Percentiles rank a stretch among this genome's conserved stretches.
These are phyloP conservation scores for Neurospora sp. DNA, from an alignment of 495 filamentous ascomycete species.

Conservation along the genomic window DNA sequence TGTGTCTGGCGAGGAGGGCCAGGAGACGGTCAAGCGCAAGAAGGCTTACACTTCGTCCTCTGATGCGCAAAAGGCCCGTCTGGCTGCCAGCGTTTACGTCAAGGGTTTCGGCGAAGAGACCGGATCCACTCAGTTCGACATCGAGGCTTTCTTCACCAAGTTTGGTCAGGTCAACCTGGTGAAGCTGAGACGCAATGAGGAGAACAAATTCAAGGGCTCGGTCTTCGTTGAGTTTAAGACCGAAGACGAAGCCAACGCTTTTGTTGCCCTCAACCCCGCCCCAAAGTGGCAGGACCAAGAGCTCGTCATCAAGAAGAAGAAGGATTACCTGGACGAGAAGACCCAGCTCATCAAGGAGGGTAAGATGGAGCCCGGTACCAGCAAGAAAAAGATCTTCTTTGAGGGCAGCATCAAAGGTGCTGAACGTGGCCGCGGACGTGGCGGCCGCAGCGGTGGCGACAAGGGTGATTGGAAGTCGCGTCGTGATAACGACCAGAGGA, in stretches of 20 bases:
- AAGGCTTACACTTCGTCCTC: slow-evolving; percentile 38
- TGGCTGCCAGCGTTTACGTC: slow-evolving; percentile 36
- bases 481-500: slow-evolving; percentile 54
- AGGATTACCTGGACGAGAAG: slow-evolving; percentile 76
- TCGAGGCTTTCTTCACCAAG: slow-evolving; percentile 81
- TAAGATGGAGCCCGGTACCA: slow-evolving; percentile 45
- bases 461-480: slow-evolving; percentile 56
- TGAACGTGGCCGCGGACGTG: slow-evolving; percentile 16
- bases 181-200: slow-evolving; percentile 67
- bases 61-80: slow-evolving; percentile 20
- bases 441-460: slow-evolving; percentile 19
- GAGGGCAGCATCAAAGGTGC: slow-evolving; percentile 26
- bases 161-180: slow-evolving; percentile 74
- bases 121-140: slow-evolving; percentile 73
- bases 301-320: slow-evolving; percentile 73
- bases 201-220: slow-evolving; percentile 77
- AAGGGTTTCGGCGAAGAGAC: slow-evolving; percentile 87
- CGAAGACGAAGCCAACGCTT: slow-evolving; percentile 64
- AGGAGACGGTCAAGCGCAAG: slow-evolving; percentile 66
- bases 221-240: slow-evolving; percentile 85
- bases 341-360: slow-evolving; percentile 64
- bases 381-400: slow-evolving; percentile 17
- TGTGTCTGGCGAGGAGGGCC: slow-evolving; percentile 50
- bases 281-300: slow-evolving; percentile 69
- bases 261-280: slow-evolving; percentile 68